Percentiles rank a stretch among this genome's conserved stretches.
Conservation (phyloP, 2,329 filamentous ascomycete species). For the Talaromyces islandicus region DNA sequence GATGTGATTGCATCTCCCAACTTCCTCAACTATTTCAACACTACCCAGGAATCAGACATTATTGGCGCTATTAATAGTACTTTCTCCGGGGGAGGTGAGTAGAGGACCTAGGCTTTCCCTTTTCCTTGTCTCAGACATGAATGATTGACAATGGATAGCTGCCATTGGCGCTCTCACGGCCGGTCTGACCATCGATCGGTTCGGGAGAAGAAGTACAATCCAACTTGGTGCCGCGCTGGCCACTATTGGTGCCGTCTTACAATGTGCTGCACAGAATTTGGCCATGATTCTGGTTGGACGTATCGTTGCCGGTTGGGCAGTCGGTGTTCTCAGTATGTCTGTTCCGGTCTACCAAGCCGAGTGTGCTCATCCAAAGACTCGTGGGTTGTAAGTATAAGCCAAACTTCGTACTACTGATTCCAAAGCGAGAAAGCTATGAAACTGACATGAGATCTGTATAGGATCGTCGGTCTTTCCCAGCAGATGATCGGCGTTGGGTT, state of each 20-base stretch:
- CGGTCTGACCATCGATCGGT: conserved; percentile 55
- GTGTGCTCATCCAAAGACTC: conserved; percentile 52
- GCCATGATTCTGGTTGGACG: conserved; percentile 55
- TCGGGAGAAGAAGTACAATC: conserved; percentile 56
- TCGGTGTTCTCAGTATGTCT: conserved; percentile 43
- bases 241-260: conserved; percentile 53
- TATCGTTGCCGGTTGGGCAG: conserved; percentile 43
- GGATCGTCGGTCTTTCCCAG: conserved; percentile 36
- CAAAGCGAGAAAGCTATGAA: neutral
- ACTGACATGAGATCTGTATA: neutral
- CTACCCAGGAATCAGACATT: conserved; percentile 43
- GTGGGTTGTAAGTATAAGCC: conserved; percentile 35
- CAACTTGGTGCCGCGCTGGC: conserved; percentile 56
- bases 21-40: conserved; percentile 42
- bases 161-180: conserved; percentile 51
- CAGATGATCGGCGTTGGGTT: conserved; percentile 42
- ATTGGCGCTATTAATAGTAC: conserved; percentile 60
- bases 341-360: conserved; percentile 62
- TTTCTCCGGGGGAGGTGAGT: conserved; percentile 50
- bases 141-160: conserved; percentile 11
- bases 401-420: neutral
- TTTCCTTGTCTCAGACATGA: neutral
- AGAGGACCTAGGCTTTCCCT: neutral
- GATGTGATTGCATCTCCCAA: conserved; percentile 19
- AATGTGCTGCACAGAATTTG: conserved; percentile 51